These are phyloP conservation scores for Cytospora paraplurivora DNA, from an alignment of 2,329 filamentous ascomycete genomes.

Conservation along the genomic window DNA sequence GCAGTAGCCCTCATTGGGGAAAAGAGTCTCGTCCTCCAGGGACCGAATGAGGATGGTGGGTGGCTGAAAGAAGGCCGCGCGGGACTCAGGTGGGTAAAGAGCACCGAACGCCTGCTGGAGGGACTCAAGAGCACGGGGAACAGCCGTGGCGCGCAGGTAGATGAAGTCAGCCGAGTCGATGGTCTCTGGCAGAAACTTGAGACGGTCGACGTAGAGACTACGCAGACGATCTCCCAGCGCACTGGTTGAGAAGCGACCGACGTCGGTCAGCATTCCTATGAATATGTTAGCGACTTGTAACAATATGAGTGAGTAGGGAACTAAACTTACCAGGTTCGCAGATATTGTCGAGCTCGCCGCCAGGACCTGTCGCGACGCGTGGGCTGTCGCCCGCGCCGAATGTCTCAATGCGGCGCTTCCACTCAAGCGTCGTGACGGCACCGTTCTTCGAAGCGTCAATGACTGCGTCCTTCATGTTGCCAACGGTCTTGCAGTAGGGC, in stretches of 20 bases:
- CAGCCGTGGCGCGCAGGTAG: constrained; percentile 73
- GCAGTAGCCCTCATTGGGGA: constrained; percentile 76
- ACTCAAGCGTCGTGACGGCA: constrained; percentile 52
- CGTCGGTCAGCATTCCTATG: constrained; percentile 70
- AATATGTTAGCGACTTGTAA: background rate
- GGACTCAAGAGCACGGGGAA: constrained; percentile 75
- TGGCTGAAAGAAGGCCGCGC: constrained; percentile 51
- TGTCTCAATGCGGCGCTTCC: constrained; percentile 77
- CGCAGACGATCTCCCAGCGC: constrained; percentile 69
- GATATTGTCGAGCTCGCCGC: constrained; percentile 73
- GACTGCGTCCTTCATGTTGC: constrained; percentile 62
- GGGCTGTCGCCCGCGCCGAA: constrained; percentile 74
- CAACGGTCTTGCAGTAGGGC: constrained; percentile 85
- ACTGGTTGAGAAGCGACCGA: constrained; percentile 71
- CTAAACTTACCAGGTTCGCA: constrained; percentile 62
- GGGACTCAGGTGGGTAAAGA: constrained; percentile 64
- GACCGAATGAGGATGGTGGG: constrained; percentile 68
- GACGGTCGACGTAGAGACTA: constrained; percentile 72
- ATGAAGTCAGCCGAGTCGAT: constrained; percentile 59
- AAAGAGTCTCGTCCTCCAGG: constrained; percentile 73
- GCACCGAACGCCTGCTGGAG: constrained; percentile 75
- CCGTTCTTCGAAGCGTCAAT: constrained; percentile 45
- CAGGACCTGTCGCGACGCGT: constrained; percentile 66
- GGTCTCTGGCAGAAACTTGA: constrained; percentile 67
- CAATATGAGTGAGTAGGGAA: background rate